Evolutionary conservation across 345 rosid genomes (phyloP).

Genomic region (Capsella bursapastoris): DNA sequence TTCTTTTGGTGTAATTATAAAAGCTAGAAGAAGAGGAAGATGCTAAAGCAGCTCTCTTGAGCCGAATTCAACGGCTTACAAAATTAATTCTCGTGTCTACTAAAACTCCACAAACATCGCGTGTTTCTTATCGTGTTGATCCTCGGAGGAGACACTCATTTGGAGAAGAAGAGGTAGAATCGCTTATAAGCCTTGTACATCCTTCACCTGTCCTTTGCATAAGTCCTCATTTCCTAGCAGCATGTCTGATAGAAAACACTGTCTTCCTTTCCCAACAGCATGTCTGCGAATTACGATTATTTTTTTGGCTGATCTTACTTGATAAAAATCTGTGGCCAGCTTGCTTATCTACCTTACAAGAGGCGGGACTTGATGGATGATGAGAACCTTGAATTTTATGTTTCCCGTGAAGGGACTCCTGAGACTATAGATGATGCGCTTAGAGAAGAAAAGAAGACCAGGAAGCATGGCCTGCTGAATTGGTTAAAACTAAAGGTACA

Average conservation of each 20-base stretch:
- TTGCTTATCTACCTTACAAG: conserved; percentile 92
- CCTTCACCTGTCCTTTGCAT: conserved; percentile 12
- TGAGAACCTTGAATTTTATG: conserved; percentile 77
- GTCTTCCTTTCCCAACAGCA: not conserved
- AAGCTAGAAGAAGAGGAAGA: conserved; percentile 99
- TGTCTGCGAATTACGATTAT: conserved; percentile 4
- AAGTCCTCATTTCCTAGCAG: no score
- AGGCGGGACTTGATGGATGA: conserved; percentile 95
- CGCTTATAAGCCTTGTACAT: conserved; percentile 25
- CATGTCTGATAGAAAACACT: not conserved
- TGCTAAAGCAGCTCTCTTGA: conserved; percentile 88
- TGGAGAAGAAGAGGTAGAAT: conserved; percentile 95
- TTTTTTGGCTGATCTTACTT: conserved; percentile 43
- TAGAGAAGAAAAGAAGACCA: conserved; percentile 84
- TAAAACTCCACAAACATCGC: conserved; percentile 80
- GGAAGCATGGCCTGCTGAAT: conserved; percentile 87
- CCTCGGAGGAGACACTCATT: conserved; percentile 97
- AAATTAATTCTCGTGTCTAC: conserved; percentile 91
- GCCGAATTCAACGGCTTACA: conserved; percentile 90
- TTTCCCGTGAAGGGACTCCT: conserved; percentile 66
- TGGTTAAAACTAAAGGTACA: conserved; percentile 93
- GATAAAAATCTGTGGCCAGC: conserved; percentile 57
- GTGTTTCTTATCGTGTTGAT: conserved; percentile 66
- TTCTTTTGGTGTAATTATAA: conserved; percentile 39
- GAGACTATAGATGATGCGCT: conserved; percentile 63